Base-by-base conservation (phyloP, 345 rosid species). In the Salix suchowensis region DNA sequence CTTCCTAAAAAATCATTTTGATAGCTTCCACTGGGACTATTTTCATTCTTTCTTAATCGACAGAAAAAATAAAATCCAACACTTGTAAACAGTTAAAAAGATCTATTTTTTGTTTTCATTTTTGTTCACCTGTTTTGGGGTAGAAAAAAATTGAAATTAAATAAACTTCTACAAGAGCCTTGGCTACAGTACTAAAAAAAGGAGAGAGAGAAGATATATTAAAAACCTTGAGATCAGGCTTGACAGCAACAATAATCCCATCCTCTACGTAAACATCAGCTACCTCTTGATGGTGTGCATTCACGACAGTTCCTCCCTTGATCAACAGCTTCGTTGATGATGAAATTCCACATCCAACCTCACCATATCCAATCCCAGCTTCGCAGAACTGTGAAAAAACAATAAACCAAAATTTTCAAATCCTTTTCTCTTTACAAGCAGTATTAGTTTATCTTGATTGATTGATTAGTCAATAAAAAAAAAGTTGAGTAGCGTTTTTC, bases 261-360 rank as follows among this genome's bases (percentile, higher is more conserved):
- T 91, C 87, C 87, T 95, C 97, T 26, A 91, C 89, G 80, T 88
- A 93, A 74, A 93, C 97, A 85, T 95, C 98, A 84, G 98, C 90
- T 73, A 90, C 60, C 87, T 90, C 88, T 77, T 89, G 94, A 28
- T 84, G 88, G 76, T 93, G 92, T 77, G 97, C 93, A 82, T 95
- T 95, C 75, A 95, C 98, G 58, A 95, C 94, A 6, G 86, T 93
- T 76, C 98, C 98, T 55, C 98, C 98, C 78, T 82, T 91, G 30
- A 95, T 91, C 88, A 95, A 76, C 70, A 95, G 82, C 88, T 90
- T 95, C 6, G 91, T 74, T 32, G 86, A 80, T 42, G 89, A 82
- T 1, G 89, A 75, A 78, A 79, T 28, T 70, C 90, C 89, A 80
- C 95, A 88, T 18, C 74, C 79, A 26, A 78, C 40, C 50, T 72